A percentile compares a stretch with the other conserved stretches of the same genome.
These are phyloP conservation scores for Hemisphaericaspora nanyangensis DNA, from an alignment of 805 yeast species.

Conservation along the genomic window DNA sequence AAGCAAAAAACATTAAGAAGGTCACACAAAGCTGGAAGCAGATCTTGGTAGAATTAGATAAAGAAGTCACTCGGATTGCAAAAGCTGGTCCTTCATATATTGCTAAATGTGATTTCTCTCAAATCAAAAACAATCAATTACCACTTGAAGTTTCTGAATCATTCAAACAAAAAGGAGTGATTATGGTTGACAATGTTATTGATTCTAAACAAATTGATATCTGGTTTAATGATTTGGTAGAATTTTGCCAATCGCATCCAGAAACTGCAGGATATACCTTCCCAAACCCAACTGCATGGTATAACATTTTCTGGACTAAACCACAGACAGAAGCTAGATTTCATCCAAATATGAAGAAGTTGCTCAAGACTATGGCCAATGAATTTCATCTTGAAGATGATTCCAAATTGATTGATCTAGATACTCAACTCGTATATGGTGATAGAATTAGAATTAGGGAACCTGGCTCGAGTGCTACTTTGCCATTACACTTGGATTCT, in stretches of 20 bases:
- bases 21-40: slow-evolving; percentile 28
- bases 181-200: slow-evolving; percentile 15
- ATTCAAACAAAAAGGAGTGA: slow-evolving; percentile 14
- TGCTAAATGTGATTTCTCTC: slow-evolving; percentile 20
- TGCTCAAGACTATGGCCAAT: slow-evolving; percentile 20
- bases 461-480: slow-evolving; percentile 31
- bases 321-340: slow-evolving; percentile 36
- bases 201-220: slow-evolving; percentile 12
- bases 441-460: slow-evolving; percentile 38
- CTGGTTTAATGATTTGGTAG: slow-evolving; percentile 14
- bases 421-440: slow-evolving; percentile 34
- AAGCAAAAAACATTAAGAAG: slow-evolving; percentile 20
- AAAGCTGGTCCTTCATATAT: slow-evolving; percentile 17
- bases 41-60: slow-evolving; percentile 19
- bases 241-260: slow-evolving; percentile 20
- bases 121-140: slow-evolving; percentile 11
- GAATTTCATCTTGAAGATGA: slow-evolving; percentile 14
- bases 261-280: slow-evolving; percentile 21
- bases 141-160: slow-evolving; percentile 7
- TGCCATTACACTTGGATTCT: slow-evolving; percentile 39
- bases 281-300: slow-evolving; percentile 30
- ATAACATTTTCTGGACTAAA: slow-evolving; percentile 37
- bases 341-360: slow-evolving; percentile 27
- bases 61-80: slow-evolving; percentile 15
- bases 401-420: slow-evolving; percentile 21